These are phyloP conservation scores for Kitagawia praeruptora DNA, from an alignment of 129 eudicot species.

Conservation along the genomic window DNA sequence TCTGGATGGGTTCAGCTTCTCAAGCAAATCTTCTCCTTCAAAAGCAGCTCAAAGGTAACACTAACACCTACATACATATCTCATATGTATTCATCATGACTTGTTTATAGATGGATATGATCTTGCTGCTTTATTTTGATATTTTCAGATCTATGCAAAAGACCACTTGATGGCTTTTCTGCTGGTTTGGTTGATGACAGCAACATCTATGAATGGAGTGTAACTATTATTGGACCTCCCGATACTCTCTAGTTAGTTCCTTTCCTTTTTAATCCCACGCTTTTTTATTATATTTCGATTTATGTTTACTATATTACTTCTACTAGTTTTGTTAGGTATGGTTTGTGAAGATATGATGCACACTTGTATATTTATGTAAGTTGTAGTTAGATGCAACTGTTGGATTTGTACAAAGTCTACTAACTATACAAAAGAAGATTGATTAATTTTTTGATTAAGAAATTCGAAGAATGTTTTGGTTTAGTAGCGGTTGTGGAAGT, in stretches of 20 bases:
- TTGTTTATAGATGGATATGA: background rate
- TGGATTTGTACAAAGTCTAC: background rate
- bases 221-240: slow-evolving; percentile 48
- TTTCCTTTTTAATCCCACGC: background rate
- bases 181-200: slow-evolving; percentile 57
- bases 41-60: slow-evolving; percentile 54
- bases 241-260: slow-evolving; percentile 43
- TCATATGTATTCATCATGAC: background rate
- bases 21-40: slow-evolving; percentile 62
- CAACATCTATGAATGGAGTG: slow-evolving; percentile 61
- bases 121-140: background rate
- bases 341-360: background rate
- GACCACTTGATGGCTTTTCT: slow-evolving; percentile 63
- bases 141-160: slow-evolving; percentile 41
- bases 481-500: no score
- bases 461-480: background rate
- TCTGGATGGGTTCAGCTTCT: slow-evolving; percentile 36
- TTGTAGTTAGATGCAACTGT: background rate
- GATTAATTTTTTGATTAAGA: background rate
- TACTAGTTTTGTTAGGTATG: background rate
- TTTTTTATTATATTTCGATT: background rate
- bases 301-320: background rate
- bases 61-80: background rate
- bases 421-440: background rate
- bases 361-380: background rate